Percentiles rank a stretch among this genome's conserved stretches.
phyloP scores from a whole-genome alignment of 768 basidiomycete species.

The Leccinum barrowsii region DNA sequence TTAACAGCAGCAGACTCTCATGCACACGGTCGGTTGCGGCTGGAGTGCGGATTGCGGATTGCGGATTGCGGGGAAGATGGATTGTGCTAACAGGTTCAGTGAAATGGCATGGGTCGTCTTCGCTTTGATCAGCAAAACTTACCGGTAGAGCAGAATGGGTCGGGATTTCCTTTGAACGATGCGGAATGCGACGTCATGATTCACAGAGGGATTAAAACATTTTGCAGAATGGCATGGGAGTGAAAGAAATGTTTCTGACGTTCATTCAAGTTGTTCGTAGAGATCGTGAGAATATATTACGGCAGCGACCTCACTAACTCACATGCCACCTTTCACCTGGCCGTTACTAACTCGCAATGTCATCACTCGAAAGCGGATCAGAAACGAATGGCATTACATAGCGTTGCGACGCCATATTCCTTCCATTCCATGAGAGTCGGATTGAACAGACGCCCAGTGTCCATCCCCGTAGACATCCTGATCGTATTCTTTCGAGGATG shows the following conservation, averaged over 20 bases:
- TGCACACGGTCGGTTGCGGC: background rate
- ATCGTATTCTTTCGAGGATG: background rate
- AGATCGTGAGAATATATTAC: background rate
- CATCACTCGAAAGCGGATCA: background rate
- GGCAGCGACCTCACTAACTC: no score
- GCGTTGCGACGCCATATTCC: background rate
- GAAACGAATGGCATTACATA: background rate
- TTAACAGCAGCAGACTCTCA: background rate
- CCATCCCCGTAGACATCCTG: background rate
- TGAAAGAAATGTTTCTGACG: no score
- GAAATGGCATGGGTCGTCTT: background rate
- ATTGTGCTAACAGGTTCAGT: background rate
- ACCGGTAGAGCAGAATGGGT: background rate
- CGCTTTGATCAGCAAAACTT: background rate
- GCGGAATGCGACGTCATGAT: background rate
- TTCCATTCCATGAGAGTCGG: background rate
- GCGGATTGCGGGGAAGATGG: background rate
- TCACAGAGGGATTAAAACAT: background rate
- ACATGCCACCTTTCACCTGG: no score
- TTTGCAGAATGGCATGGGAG: background rate
- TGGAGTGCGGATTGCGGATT: background rate
- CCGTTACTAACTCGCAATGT: no score
- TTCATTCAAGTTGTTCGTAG: background rate
- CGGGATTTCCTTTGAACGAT: background rate
- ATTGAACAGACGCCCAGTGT: background rate